These are phyloP conservation scores for Macrotyloma uniflorum DNA, from an alignment of 306 rosid species.

Conservation along the genomic window DNA sequence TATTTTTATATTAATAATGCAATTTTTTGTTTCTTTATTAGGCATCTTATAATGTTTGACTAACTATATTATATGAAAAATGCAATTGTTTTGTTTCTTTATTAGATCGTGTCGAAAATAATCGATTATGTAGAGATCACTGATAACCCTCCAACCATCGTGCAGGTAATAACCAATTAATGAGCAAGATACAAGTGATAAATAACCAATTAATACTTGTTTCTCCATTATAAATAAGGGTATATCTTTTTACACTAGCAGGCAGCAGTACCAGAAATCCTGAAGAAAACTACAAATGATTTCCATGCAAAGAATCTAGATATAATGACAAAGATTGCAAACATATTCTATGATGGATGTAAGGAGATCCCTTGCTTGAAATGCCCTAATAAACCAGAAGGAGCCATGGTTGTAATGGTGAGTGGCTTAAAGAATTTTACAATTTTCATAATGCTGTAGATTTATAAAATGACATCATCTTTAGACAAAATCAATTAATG, in stretches of 20 bases:
- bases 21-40: conserved; percentile 20
- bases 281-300: conserved; percentile 41
- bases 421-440: neutral
- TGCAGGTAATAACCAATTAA: conserved; percentile 47
- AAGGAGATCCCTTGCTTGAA: conserved; percentile 59
- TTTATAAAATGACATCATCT: neutral
- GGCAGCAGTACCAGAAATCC: conserved; percentile 60
- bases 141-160: conserved; percentile 49
- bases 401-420: conserved; percentile 63
- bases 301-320: conserved; percentile 41
- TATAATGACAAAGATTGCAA: conserved; percentile 46
- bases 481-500: neutral
- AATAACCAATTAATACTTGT: neutral
- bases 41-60: too few relatives aligned
- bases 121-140: conserved; percentile 44
- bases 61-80: neutral
- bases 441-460: neutral
- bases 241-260: neutral
- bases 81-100: neutral
- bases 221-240: neutral
- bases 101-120: conserved; percentile 47
- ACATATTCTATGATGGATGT: conserved; percentile 47
- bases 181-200: neutral
- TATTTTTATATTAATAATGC: neutral
- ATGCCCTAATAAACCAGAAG: conserved; percentile 60